Evolutionary conservation across 2,329 filamentous ascomycete species (phyloP), one percentile per base, ranked within the genome.

Genomic region (Fusarium phyllophilum): DNA sequence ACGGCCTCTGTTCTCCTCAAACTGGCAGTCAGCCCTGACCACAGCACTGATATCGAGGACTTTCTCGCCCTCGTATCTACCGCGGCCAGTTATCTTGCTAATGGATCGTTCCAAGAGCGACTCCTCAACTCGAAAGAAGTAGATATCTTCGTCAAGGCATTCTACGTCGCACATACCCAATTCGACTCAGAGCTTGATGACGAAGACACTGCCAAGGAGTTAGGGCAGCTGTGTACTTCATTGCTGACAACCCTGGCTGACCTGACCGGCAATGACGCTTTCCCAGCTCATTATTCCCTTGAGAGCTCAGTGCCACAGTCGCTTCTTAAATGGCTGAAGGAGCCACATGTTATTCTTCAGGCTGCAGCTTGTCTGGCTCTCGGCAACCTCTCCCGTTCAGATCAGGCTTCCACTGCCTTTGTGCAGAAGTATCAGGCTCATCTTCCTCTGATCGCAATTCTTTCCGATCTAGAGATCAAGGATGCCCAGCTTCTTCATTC

Each of bases 301-400:
- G 79, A 84, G 14, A 84, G 84, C 41, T 78, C 81, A 8, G 82
- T 87, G 17, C 80, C 83, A 4, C 79, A 81, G 34, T 83, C 81
- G 0, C 80, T 90, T 2, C 80, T 85, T 24, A 78, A 79, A n/a
- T 90, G 88, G 88, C 79, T 89, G 22, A 79, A 76, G 71, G 78
- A 75, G 68, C 69, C 75, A 61, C 80, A 87, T 68, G 70, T 81
- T 0, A 82, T 84, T 51, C 84, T 91, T 6, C 88, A 88, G 78
- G 84, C 88, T 5, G 88, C 88, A 9, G 89, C 88, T 3, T 92
- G 89, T 70, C 85, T 92, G 8, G 85, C 87, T 22, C 82, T 92
- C 5, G 90, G 90, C 41, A 92, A 92, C 76, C 80, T 92, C 42
- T 87, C 88, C 11, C 88, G 90, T 44, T 89, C 87, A 5, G 90